Base-by-base conservation (phyloP, 257 asterid species). In the Apocynum venetum region DNA sequence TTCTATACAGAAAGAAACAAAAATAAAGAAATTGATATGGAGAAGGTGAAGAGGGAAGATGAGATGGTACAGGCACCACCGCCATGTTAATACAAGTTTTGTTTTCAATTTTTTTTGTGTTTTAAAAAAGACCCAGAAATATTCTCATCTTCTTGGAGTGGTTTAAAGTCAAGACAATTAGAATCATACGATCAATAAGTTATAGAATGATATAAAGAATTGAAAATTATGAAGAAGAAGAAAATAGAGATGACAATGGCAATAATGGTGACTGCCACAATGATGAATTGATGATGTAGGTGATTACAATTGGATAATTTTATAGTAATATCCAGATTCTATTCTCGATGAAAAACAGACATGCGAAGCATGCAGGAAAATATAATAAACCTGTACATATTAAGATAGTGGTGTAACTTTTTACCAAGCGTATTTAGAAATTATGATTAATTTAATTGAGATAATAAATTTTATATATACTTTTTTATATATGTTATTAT, bases 1-100 rank as follows among this genome's bases (percentile, higher is more conserved):
- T 79, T 78, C 60, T 69, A 38, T 44, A 77, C 67, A 76, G 78
- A 79, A 78, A 82, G 51, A 65, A 81, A 76, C 85, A 84, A 81
- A 55, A 78, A 51, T 63, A 59, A 67, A 71, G 31, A 71, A 81
- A 78, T 59, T 43, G 51, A 70, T 1, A 46, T 41, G 76, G 76
- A 14, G 60, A 61, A 25, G 43, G 68, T 43, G 51, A 47, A 56
- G 36, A 19, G 5, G 2, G 52, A 76, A 48, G 12, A 49, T 76
- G 79, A 64, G 65, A 49, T 76, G 79, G 66, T 56, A 43, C 65
- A 66, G 20, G 51, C 31, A 14, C 46, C 72, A 47, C 2, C 3
- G 4, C 14, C 14, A 53, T 53, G 14, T 47, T 53, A 56, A 55
- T 55, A 48, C 7, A 48, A 76, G 40, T 64, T 65, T 36, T 36